Evolutionary conservation across 2,329 filamentous ascomycete species (phyloP).

Genomic region (Alternaria brassicicola): DNA sequence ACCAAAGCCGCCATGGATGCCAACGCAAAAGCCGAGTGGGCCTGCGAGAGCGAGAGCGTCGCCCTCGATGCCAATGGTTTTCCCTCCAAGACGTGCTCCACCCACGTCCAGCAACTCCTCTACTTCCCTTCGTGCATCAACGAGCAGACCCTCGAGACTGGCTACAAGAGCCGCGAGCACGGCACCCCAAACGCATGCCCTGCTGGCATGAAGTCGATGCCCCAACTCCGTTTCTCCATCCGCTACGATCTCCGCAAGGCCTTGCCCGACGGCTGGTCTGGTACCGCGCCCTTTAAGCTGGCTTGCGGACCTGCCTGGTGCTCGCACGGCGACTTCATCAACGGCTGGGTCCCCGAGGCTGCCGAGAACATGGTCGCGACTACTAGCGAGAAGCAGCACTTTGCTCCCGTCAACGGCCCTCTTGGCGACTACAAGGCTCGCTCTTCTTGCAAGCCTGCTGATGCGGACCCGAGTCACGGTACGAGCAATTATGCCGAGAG

Average conservation of each 20-base stretch:
- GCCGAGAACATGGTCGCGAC: constrained; percentile 52
- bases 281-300: constrained; percentile 53
- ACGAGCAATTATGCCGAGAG: constrained; percentile 53
- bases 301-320: constrained; percentile 51
- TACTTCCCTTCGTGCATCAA: constrained; percentile 56
- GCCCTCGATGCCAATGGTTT: constrained; percentile 37
- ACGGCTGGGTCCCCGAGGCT: constrained; percentile 53
- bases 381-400: constrained; percentile 46
- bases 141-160: constrained; percentile 40
- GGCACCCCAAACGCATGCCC: constrained; percentile 50
- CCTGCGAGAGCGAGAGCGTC: constrained; percentile 33
- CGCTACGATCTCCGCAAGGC: constrained; percentile 55
- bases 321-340: constrained; percentile 58
- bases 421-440: constrained; percentile 41
- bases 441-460: constrained; percentile 46
- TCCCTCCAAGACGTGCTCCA: constrained; percentile 48
- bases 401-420: constrained; percentile 44
- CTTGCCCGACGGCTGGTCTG: constrained; percentile 54
- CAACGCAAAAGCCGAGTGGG: constrained; percentile 35
- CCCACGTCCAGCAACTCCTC: constrained; percentile 54
- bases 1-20: constrained; percentile 25
- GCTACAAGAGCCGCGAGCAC: constrained; percentile 42
- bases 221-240: constrained; percentile 56
- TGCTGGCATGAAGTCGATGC: constrained; percentile 54
- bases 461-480: constrained; percentile 52